Conservation (phyloP, 2,329 filamentous ascomycete species). For the Trichoderma guizhouense region DNA sequence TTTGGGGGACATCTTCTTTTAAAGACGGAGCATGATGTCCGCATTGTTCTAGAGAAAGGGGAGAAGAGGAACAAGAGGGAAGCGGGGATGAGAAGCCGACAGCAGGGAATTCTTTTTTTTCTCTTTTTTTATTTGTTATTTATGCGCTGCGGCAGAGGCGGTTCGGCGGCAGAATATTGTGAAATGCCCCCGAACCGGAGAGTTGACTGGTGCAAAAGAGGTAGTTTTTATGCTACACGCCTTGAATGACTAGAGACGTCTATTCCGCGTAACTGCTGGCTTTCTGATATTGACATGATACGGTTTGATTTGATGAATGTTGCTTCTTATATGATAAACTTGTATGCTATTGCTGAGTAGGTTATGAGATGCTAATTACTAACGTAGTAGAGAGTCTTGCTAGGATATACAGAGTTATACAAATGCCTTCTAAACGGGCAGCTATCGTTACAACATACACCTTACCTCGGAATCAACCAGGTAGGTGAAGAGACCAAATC, state of each 20-base stretch:
- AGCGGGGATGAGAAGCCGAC: background rate
- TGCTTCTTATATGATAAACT: background rate
- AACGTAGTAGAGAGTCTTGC: slow-evolving; percentile 10
- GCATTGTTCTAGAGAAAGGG: background rate
- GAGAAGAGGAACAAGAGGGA: no score
- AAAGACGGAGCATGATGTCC: slow-evolving; percentile 16
- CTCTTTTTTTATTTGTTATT: background rate
- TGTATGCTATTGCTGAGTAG: background rate
- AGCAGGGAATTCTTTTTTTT: background rate
- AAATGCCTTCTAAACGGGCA: background rate
- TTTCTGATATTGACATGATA: background rate
- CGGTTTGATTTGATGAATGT: background rate
- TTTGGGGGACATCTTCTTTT: slow-evolving; percentile 69
- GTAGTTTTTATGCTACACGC: background rate
- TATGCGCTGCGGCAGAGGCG: slow-evolving; percentile 23
- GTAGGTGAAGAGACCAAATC: background rate
- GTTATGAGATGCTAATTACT: background rate
- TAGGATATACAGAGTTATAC: slow-evolving; percentile 9
- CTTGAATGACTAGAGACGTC: background rate
- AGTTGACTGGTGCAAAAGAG: background rate
- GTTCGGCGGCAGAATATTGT: slow-evolving; percentile 58
- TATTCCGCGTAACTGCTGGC: background rate
- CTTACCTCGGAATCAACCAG: background rate
- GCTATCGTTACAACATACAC: slow-evolving; percentile 1
- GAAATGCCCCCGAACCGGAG: slow-evolving; percentile 47